Base-by-base conservation (phyloP, 352 stramenopile species). In the Pythium plurisporium region DNA sequence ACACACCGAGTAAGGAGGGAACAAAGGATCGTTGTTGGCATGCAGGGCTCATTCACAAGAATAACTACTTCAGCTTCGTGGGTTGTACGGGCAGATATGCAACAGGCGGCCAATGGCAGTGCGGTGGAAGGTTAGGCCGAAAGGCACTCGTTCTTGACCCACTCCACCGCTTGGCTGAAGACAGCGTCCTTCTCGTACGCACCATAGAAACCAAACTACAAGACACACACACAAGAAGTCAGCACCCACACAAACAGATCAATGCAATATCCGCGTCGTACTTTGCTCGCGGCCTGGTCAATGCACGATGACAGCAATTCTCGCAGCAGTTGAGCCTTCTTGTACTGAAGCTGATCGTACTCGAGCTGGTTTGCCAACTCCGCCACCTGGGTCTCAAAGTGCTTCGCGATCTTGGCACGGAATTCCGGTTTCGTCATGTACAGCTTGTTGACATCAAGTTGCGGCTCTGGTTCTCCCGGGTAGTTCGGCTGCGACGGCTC, bases 181-280 rank as follows among this genome's bases (percentile, higher is more conserved):
- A 65, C 30, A 27, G 61, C 29, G n/a, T 57, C 29, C 14, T 64
- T 14, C 17, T 62, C 59, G 59, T 72, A 68, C n/a, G 61, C 20
- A 17, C 59, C 64, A 38, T 65, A 58, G 31, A 56, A 62, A 44
- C 64, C 64, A 34, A 68, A 72, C 64, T 72, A 65, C 14, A 48
- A 17, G n/a, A n/a, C n/a, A n/a, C n/a, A 33, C 26, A 48, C 31
- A 59, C 11, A 61, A 48, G 9, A n/a, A 56, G 44, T 12, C 11
- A 47, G 5, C 33, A 11, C n/a, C 31, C 10, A 38, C 43, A 46
- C 37, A 19, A n/a, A n/a, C n/a, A n/a, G n/a, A n/a, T n/a, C n/a
- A n/a, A n/a, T n/a, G n/a, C n/a, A n/a, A n/a, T n/a, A n/a, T n/a
- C n/a, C n/a, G n/a, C n/a, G n/a, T n/a, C n/a, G n/a, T 63, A 72